A percentile compares a stretch with the other conserved stretches of the same genome.
Evolutionary conservation across 2,329 filamentous ascomycete genomes (phyloP).

Genomic region (Phoma herbarum): DNA sequence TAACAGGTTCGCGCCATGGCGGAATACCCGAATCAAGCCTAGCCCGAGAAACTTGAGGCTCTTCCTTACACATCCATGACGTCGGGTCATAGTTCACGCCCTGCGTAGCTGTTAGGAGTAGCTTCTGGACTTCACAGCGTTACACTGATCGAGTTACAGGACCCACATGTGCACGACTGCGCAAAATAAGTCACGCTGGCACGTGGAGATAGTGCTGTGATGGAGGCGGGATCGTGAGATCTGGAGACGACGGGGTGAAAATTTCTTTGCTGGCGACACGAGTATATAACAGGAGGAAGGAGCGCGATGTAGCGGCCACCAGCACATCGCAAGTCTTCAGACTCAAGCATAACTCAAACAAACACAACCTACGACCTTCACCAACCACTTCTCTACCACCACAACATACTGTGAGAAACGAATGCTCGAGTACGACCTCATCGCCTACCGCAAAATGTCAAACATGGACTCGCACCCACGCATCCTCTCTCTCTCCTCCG

Average conservation of each 20-base stretch:
- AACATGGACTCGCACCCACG: conserved; percentile 35
- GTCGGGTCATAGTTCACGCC: conserved; percentile 6
- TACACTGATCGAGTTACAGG: conserved; percentile 11
- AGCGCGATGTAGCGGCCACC: conserved; percentile 6
- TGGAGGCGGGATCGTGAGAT: conserved; percentile 22
- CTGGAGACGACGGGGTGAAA: conserved; percentile 13
- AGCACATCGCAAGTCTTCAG: conserved; percentile 9
- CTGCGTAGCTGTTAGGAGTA: conserved; percentile 2
- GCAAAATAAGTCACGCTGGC: conserved; percentile 2
- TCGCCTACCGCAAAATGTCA: conserved; percentile 28
- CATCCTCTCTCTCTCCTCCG: conserved; percentile 29
- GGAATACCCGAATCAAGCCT: conserved; percentile 9
- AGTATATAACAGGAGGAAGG: conserved; percentile 10
- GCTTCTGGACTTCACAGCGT: conserved; percentile 18
- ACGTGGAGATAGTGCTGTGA: conserved; percentile 14
- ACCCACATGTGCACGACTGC: conserved; percentile 15
- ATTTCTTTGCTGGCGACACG: conserved; percentile 6
- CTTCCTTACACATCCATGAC: conserved; percentile 20
- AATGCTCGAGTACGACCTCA: conserved; percentile 16
- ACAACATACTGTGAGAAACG: neutral
- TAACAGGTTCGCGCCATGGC: conserved; percentile 20
- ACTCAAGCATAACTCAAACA: neutral
- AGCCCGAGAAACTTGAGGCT: neutral
- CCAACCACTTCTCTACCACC: neutral
- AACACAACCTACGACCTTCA: neutral